A percentile compares a stretch with the other conserved stretches of the same genome.
These are phyloP conservation scores for Phyllosticta citrichinensis DNA, from an alignment of 2,329 filamentous ascomycete species.

Conservation along the genomic window DNA sequence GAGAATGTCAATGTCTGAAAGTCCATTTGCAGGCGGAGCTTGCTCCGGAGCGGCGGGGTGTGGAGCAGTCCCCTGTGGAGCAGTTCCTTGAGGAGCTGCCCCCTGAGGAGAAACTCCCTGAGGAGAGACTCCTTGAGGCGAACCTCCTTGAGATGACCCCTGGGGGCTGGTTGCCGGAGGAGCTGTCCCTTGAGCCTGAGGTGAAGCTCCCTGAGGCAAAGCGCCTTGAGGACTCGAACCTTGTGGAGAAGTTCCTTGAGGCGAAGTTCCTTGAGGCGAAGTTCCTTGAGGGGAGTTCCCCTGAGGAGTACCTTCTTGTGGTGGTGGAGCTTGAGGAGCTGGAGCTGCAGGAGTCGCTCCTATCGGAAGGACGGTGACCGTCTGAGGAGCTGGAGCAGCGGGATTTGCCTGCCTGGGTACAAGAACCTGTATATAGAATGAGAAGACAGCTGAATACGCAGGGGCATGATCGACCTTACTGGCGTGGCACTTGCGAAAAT, in stretches of 20 bases:
- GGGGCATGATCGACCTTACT: background rate
- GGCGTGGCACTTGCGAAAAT: background rate
- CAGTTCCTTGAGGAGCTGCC: background rate
- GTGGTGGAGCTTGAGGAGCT: background rate
- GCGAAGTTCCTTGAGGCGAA: background rate
- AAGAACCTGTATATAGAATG: background rate
- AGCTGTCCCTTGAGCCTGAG: background rate
- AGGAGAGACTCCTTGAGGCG: background rate
- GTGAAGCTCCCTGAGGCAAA: background rate
- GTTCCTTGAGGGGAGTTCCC: background rate
- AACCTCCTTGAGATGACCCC: background rate
- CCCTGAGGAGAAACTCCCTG: background rate
- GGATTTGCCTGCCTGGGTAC: background rate
- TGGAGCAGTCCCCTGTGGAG: background rate
- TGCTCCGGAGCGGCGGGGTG: background rate
- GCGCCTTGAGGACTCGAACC: background rate
- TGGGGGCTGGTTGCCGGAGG: background rate
- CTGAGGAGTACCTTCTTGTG: background rate
- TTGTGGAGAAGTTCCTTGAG: background rate
- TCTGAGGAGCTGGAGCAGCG: background rate
- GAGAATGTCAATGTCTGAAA: conserved; percentile 43
- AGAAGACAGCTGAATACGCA: background rate
- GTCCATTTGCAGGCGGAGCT: conserved; percentile 18
- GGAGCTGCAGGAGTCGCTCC: background rate
- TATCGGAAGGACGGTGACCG: background rate